phyloP scores from a whole-genome alignment of 1,284 basidiomycete species.

The Lentinus polychrous region DNA sequence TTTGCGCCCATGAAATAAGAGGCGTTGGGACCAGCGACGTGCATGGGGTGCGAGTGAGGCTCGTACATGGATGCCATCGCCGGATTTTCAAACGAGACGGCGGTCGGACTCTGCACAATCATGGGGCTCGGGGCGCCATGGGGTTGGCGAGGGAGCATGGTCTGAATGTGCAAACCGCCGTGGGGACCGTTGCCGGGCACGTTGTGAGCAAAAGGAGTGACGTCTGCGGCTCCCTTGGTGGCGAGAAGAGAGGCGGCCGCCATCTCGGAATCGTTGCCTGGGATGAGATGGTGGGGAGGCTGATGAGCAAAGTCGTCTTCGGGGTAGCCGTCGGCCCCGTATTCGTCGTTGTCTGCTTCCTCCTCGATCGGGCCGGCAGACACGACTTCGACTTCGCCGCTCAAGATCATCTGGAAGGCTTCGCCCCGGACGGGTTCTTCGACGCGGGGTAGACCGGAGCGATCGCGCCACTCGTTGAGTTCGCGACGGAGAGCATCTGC shows the following conservation, averaged over 20 bases:
- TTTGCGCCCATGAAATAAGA: slow-evolving; percentile 18
- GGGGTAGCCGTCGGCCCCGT: slow-evolving; percentile 29
- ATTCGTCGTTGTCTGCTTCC: slow-evolving; percentile 39
- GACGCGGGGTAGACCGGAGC: slow-evolving; percentile 58
- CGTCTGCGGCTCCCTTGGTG: slow-evolving; percentile 12
- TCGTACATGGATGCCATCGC: slow-evolving; percentile 30
- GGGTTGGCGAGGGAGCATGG: slow-evolving; percentile 23
- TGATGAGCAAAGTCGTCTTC: slow-evolving; percentile 18
- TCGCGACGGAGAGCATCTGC: slow-evolving; percentile 77
- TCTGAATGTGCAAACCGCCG: slow-evolving; percentile 23
- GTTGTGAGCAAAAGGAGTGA: slow-evolving; percentile 24
- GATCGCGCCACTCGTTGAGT: slow-evolving; percentile 83
- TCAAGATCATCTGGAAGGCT: slow-evolving; percentile 61
- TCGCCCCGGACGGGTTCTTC: slow-evolving; percentile 65
- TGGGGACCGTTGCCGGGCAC: slow-evolving; percentile 15
- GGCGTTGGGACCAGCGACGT: slow-evolving; percentile 14
- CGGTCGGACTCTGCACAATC: slow-evolving; percentile 24
- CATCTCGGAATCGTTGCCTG: slow-evolving; percentile 9
- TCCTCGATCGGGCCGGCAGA: slow-evolving; percentile 44
- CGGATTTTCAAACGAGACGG: slow-evolving; percentile 30
- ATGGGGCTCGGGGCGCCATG: slow-evolving; percentile 22
- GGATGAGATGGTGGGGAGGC: not conserved
- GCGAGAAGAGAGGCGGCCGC: slow-evolving; percentile 8
- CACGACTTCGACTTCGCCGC: slow-evolving; percentile 62
- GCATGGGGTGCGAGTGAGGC: slow-evolving; percentile 18